Conservation (phyloP, 78 protist genomes). For the Dictyostelium capitatum region DNA sequence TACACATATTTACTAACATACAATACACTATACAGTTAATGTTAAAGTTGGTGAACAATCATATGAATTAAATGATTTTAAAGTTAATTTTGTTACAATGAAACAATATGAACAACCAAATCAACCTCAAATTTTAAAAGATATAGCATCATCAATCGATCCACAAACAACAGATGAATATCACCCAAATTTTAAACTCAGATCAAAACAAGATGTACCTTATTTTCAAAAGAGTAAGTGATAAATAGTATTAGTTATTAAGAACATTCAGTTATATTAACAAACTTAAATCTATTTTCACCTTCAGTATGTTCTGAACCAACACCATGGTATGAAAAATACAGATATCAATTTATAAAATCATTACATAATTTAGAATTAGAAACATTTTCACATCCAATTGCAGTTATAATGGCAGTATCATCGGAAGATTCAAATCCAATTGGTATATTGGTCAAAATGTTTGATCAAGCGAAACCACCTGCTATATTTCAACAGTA, state of each 20-base stretch:
- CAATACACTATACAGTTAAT: neutral
- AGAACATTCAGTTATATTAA: too few relatives aligned
- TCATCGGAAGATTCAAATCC: slow-evolving; percentile 72
- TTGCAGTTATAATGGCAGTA: slow-evolving; percentile 42
- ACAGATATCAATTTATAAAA: slow-evolving; percentile 51
- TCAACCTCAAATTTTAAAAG: slow-evolving; percentile 9
- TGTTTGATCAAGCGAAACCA: slow-evolving; percentile 66
- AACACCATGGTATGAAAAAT: slow-evolving; percentile 80
- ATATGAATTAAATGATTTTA: slow-evolving; percentile 63
- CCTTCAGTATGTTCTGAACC: slow-evolving; percentile 73
- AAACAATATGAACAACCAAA: slow-evolving; percentile 35
- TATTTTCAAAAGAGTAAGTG: slow-evolving; percentile 65
- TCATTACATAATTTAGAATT: slow-evolving; percentile 44
- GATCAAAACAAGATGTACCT: slow-evolving; percentile 69
- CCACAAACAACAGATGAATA: slow-evolving; percentile 70
- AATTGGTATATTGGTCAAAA: slow-evolving; percentile 73
- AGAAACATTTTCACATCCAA: slow-evolving; percentile 79
- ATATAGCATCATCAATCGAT: slow-evolving; percentile 41
- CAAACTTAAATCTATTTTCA: neutral
- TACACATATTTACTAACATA: neutral
- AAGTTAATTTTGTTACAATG: slow-evolving; percentile 45
- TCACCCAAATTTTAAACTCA: slow-evolving; percentile 48
- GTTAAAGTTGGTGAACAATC: slow-evolving; percentile 45
- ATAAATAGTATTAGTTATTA: neutral
- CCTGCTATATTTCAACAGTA: slow-evolving; percentile 61